Percentiles rank a stretch among this genome's conserved stretches.
Conservation (phyloP, 129 eudicot species). For the Pittosporum tobira region DNA sequence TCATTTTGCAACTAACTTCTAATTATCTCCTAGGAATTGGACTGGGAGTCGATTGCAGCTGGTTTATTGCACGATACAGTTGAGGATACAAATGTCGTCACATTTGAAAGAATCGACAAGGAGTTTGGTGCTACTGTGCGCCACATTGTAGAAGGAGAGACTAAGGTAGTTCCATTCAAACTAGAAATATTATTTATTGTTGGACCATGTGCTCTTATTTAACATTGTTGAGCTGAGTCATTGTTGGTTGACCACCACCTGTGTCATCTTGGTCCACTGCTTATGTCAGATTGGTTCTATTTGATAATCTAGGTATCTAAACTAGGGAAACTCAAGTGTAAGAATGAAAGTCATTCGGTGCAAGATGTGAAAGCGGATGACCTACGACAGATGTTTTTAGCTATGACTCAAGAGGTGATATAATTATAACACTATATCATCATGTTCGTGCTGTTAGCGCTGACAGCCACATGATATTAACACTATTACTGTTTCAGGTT, state of each 20-base stretch:
- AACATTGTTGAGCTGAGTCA: constrained; percentile 2
- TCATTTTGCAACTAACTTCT: background rate
- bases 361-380: constrained; percentile 99
- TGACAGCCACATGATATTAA: constrained; percentile 8
- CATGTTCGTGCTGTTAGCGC: constrained; percentile 5
- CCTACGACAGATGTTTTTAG: constrained; percentile 94
- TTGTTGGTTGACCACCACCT: background rate
- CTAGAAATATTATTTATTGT: background rate
- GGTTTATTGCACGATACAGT: constrained; percentile 97
- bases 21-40: constrained; percentile 63
- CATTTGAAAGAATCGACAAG: constrained; percentile 82
- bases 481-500: constrained; percentile 46
- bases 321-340: constrained; percentile 84
- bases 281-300: constrained; percentile 4
- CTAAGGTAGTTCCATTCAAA: constrained; percentile 49
- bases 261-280: constrained; percentile 1
- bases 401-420: constrained; percentile 95
- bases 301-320: constrained; percentile 65
- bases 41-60: constrained; percentile 99
- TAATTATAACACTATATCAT: background rate
- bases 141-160: constrained; percentile 98
- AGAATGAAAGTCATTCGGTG: constrained; percentile 64
- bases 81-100: constrained; percentile 90
- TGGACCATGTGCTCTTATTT: background rate
- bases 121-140: constrained; percentile 91